Evolutionary conservation across 2,329 filamentous ascomycete genomes (phyloP), one percentile per base, ranked within the genome.

Genomic region (Colletotrichum tabaci): DNA sequence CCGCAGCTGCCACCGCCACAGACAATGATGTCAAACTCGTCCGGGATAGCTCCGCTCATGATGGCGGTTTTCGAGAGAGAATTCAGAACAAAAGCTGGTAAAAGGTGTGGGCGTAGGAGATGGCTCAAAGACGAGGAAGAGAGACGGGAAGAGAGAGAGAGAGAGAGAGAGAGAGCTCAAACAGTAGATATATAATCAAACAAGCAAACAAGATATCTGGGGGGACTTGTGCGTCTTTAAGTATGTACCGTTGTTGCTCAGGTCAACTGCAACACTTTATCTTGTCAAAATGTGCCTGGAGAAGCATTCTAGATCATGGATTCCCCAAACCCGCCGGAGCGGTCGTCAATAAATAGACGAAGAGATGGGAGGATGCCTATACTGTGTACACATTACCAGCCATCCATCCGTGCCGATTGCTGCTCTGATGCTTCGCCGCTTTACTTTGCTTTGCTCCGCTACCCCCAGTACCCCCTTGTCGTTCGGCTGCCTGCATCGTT

Each of bases 21-120:
- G 40, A 94, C 91, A 76, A 94, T 94, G 76, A 95, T 94, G 79
- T 94, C 93, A 77, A 94, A 93, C 85, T 94, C 93, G 71, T 94
- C 92, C 46, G 92, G 92, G 74, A 94, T 78, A 6, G 67, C 44
- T 44, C 69, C 71, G 66, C 79, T 79, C 81, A 83, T 83, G 23
- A 73, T 77, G 55, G 35, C 46, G 58, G 60, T 16, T 47, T 30
- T 16, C n/a, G 13, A n/a, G 9, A 23, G 30, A 40, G 40, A 30
- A 40, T 49, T 49, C 23, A 53, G 40, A 55, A 40, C 38, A 60
- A 47, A 38, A 26, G 1, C 26, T 26, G 26, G 26, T 26, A 26
- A 26, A 26, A 26, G 26, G 26, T 26, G 26, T 26, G 26, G 26
- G 40, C 18, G 35, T 38, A 30, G 26, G 50, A 23, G 10, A 30